These are phyloP conservation scores for Suhomyces chickasaworum DNA, from an alignment of 1,139 yeast genomes.

Conservation along the genomic window DNA sequence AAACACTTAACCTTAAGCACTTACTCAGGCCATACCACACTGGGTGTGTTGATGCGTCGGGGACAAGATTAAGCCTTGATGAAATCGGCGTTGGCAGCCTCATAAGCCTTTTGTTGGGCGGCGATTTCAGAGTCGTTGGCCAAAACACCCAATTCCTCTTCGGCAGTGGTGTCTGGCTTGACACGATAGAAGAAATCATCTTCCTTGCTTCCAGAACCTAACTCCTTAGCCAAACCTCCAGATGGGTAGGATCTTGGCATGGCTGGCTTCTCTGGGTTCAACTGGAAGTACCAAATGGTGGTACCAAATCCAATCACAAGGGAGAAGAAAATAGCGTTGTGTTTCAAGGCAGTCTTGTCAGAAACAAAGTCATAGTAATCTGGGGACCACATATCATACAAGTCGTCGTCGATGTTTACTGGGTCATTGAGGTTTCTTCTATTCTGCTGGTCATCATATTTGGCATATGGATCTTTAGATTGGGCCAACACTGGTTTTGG, in stretches of 20 bases:
- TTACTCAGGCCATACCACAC: not conserved
- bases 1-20: not conserved
- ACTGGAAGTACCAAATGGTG: conserved; percentile 54
- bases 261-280: conserved; percentile 76
- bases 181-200: conserved; percentile 48
- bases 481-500: conserved; percentile 55
- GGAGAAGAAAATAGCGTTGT: conserved; percentile 55
- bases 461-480: conserved; percentile 66
- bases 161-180: conserved; percentile 45
- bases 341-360: conserved; percentile 62
- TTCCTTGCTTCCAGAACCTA: conserved; percentile 63
- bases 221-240: conserved; percentile 71
- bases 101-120: conserved; percentile 36
- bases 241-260: conserved; percentile 75
- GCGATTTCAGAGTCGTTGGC: conserved; percentile 33
- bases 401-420: conserved; percentile 68
- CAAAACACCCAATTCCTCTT: conserved; percentile 42
- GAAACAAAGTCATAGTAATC: conserved; percentile 66
- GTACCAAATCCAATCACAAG: conserved; percentile 57
- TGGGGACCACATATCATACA: conserved; percentile 86
- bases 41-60: not conserved
- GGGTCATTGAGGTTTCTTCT: conserved; percentile 80
- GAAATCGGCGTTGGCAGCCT: conserved; percentile 41
- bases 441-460: conserved; percentile 80
- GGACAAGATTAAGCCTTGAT: conserved; percentile 27